Percentiles rank a stretch among this genome's conserved stretches.
These are phyloP conservation scores for Jaltomata sinuosa DNA, from an alignment of 257 asterid species.

Conservation along the genomic window DNA sequence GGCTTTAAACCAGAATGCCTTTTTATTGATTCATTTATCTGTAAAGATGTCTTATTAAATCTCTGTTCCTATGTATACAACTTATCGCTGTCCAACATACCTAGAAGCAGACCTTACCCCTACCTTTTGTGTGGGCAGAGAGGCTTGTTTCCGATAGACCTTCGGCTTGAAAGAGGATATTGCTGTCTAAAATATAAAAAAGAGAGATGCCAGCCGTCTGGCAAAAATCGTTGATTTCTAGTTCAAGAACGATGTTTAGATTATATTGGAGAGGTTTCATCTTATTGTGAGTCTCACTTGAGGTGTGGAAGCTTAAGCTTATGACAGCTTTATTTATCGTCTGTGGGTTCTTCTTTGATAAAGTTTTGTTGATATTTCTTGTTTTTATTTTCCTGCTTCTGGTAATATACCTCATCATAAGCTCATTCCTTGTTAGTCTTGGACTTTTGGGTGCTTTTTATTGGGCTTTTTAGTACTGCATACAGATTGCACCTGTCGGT, in stretches of 20 bases:
- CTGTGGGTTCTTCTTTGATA: background rate
- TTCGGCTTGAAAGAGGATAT: too few relatives aligned
- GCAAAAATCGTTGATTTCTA: background rate
- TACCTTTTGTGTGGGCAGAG: too few relatives aligned
- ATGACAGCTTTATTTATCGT: background rate
- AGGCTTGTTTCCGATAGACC: too few relatives aligned
- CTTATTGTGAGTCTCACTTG: background rate
- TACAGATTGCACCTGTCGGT: background rate
- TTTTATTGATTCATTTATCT: background rate
- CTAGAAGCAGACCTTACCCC: too few relatives aligned
- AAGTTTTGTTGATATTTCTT: background rate
- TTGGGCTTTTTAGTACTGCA: background rate
- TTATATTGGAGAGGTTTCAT: background rate
- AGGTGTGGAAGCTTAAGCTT: background rate
- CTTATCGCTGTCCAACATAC: too few relatives aligned
- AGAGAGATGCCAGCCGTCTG: background rate
- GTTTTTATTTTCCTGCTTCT: background rate
- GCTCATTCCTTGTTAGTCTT: background rate
- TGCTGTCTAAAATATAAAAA: background rate
- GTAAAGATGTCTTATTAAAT: background rate
- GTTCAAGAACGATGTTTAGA: background rate
- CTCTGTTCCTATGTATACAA: background rate
- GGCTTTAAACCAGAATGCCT: background rate
- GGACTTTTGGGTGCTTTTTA: background rate
- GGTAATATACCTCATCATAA: background rate